phyloP scores from a whole-genome alignment of 495 filamentous ascomycete genomes.

The Bombardia bombarda region DNA sequence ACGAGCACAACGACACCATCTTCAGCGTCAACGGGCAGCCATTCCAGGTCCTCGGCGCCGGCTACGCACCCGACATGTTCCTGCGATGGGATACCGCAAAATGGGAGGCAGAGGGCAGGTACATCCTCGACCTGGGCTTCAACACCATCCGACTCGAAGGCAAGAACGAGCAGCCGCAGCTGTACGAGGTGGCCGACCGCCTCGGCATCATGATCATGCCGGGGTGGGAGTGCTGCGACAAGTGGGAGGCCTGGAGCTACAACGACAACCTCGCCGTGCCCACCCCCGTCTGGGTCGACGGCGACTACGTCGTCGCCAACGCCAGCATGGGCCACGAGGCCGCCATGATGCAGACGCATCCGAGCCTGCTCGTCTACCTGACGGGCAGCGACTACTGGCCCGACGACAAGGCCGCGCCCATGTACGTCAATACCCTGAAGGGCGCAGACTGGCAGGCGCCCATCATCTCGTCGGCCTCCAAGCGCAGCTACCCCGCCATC shows the following conservation, averaged over 20 bases:
- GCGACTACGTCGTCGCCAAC: constrained; percentile 48
- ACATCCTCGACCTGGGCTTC: constrained; percentile 51
- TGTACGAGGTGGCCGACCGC: constrained; percentile 50
- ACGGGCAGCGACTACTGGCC: constrained; percentile 59
- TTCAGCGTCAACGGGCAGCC: constrained; percentile 49
- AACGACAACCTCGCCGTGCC: constrained; percentile 43
- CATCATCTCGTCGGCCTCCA: constrained; percentile 49
- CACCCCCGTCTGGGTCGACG: constrained; percentile 35
- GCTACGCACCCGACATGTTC: constrained; percentile 56
- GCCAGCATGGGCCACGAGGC: constrained; percentile 52
- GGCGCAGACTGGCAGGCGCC: constrained; percentile 49
- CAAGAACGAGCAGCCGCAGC: constrained; percentile 54
- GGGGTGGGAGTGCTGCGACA: constrained; percentile 64
- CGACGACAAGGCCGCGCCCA: constrained; percentile 42
- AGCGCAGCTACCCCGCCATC: constrained; percentile 41
- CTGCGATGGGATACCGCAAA: constrained; percentile 43
- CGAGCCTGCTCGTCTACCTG: constrained; percentile 48
- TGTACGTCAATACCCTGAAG: constrained; percentile 43
- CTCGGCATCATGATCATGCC: constrained; percentile 55
- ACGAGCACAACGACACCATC: constrained; percentile 43
- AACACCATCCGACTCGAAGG: constrained; percentile 59
- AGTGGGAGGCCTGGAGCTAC: constrained; percentile 60
- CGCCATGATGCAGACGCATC: constrained; percentile 50
- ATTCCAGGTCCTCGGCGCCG: constrained; percentile 53
- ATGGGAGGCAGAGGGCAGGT: constrained; percentile 37